phyloP scores from a whole-genome alignment of 2,329 filamentous ascomycete species.

The Drechslera avenae region DNA sequence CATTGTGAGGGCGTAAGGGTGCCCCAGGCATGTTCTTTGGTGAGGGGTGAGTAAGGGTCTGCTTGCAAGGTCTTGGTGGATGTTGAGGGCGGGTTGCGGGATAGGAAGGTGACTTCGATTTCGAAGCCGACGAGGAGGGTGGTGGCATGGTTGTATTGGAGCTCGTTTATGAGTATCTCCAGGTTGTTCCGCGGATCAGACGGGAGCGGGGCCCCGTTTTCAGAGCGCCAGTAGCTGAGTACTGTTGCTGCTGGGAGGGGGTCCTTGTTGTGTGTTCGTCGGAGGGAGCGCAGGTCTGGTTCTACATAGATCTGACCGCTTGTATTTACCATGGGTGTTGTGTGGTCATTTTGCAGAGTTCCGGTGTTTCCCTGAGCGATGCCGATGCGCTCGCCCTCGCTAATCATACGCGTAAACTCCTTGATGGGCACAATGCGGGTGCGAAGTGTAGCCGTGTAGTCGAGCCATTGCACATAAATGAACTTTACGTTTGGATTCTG shows the following conservation, averaged over 20 bases:
- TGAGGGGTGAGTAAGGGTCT: constrained; percentile 53
- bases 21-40: constrained; percentile 73
- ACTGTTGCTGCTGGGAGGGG: constrained; percentile 64
- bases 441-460: constrained; percentile 73
- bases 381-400: constrained; percentile 53
- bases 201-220: constrained; percentile 56
- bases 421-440: constrained; percentile 69
- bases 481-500: constrained; percentile 63
- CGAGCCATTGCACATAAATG: constrained; percentile 76
- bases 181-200: constrained; percentile 65
- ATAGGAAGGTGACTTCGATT: constrained; percentile 76
- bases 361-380: constrained; percentile 69
- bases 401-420: constrained; percentile 48
- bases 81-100: constrained; percentile 44
- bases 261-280: constrained; percentile 55
- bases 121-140: constrained; percentile 76
- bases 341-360: constrained; percentile 69
- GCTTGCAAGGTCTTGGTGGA: constrained; percentile 27
- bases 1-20: constrained; percentile 67
- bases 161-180: constrained; percentile 57
- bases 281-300: constrained; percentile 69
- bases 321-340: constrained; percentile 60
- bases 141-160: constrained; percentile 59
- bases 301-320: constrained; percentile 70
- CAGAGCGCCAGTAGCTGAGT: constrained; percentile 68